A percentile compares a stretch with the other conserved stretches of the same genome.
These are phyloP conservation scores for Sicyos baderoa DNA, from an alignment of 306 rosid genomes.

Conservation along the genomic window DNA sequence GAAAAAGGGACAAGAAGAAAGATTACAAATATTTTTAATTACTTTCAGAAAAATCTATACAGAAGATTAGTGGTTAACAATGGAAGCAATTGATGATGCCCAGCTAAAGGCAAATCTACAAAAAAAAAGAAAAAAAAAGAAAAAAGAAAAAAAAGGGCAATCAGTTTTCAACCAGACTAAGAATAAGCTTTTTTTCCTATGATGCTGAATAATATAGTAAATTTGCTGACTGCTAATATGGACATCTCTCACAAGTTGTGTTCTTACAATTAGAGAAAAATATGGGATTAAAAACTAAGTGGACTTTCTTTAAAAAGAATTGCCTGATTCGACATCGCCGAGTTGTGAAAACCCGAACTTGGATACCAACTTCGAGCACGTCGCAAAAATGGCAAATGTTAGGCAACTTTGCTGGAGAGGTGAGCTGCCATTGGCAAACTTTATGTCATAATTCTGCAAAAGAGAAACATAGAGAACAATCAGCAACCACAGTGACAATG, in stretches of 20 bases:
- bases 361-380: neutral
- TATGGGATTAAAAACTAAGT: neutral
- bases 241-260: neutral
- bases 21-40: slow-evolving; percentile 3
- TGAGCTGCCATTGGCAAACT: neutral
- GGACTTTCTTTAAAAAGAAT: neutral
- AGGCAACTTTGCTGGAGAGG: neutral
- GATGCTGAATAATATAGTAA: slow-evolving; percentile 1
- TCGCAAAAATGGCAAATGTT: neutral
- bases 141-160: neutral
- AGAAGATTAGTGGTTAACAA: slow-evolving; percentile 13
- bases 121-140: neutral
- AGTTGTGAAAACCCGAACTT: slow-evolving; percentile 6
- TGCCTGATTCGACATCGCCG: slow-evolving; percentile 8
- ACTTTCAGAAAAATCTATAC: slow-evolving; percentile 13
- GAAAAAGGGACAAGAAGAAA: slow-evolving; percentile 2
- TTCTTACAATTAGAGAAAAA: neutral
- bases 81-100: slow-evolving; percentile 13
- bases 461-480: neutral
- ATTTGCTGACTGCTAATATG: neutral
- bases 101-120: slow-evolving; percentile 15
- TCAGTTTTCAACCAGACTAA: slow-evolving; percentile 9
- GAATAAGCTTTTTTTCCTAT: neutral
- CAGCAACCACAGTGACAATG: neutral
- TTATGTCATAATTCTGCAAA: neutral